Conservation (phyloP, 768 basidiomycete species). For the Atractiella rhizophila region DNA sequence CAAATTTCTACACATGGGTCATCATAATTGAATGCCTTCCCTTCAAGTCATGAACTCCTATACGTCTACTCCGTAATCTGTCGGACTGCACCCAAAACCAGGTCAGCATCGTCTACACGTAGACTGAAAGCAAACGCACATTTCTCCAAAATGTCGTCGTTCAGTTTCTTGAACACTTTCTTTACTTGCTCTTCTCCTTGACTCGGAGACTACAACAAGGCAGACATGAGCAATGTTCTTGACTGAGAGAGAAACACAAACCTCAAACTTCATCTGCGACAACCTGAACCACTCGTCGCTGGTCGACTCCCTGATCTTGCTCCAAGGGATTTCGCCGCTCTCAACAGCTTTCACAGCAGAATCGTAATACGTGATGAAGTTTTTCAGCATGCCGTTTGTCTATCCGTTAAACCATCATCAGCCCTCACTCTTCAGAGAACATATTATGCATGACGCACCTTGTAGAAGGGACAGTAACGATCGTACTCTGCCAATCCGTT, state of each 20-base stretch:
- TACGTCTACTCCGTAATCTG: too few species aligned
- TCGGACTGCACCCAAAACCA: too few species aligned
- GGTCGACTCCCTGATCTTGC: constrained; percentile 62
- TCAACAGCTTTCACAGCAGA: constrained; percentile 62
- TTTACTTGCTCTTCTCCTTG: constrained; percentile 64
- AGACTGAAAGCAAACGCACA: too few species aligned
- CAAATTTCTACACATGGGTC: too few species aligned
- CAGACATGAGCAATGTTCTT: neutral
- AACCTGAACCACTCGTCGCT: constrained; percentile 81
- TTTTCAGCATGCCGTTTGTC: constrained; percentile 60
- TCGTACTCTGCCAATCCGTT: constrained; percentile 98
- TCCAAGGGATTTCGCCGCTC: constrained; percentile 56
- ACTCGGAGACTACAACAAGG: constrained; percentile 44
- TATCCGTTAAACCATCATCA: neutral
- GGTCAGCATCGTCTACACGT: too few species aligned
- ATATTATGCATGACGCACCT: constrained; percentile 29
- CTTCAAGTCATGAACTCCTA: too few species aligned
- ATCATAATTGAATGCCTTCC: too few species aligned
- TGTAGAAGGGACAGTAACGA: constrained; percentile 94
- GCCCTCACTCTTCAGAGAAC: neutral
- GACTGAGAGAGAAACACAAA: neutral
- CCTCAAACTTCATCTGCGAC: constrained; percentile 66
- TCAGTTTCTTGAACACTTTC: constrained; percentile 14
- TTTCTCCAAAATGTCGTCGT: constrained; percentile 9
- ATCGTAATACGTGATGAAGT: constrained; percentile 84